Percentiles rank a stretch among this genome's conserved stretches.
Conservation (phyloP, 169 alveolate species). For the Babesia bigemina region DNA sequence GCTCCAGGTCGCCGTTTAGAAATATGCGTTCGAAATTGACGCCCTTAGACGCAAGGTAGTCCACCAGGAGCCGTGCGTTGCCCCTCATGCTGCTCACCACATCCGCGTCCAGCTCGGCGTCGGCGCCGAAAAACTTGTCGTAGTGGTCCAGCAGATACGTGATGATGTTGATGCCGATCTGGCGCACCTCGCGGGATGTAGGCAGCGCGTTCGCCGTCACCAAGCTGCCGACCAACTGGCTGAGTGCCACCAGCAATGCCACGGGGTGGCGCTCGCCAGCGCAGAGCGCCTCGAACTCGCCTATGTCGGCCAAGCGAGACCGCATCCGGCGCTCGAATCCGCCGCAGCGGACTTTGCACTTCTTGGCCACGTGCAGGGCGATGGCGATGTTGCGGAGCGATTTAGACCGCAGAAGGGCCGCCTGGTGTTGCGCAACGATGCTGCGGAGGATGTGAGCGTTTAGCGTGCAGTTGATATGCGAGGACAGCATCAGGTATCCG, state of each 20-base stretch:
- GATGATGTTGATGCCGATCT: slow-evolving; percentile 5
- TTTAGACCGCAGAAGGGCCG: slow-evolving; percentile 5
- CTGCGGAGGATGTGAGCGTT: slow-evolving; percentile 41
- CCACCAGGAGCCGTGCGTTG: slow-evolving; percentile 12
- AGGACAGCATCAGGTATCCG: slow-evolving; percentile 26
- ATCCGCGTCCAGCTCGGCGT: not conserved
- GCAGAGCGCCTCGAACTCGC: slow-evolving; percentile 17
- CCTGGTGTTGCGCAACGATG: slow-evolving; percentile 12
- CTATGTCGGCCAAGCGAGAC: slow-evolving; percentile 24
- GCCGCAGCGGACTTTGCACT: slow-evolving; percentile 25
- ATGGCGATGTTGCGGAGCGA: slow-evolving; percentile 53
- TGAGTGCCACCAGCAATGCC: slow-evolving; percentile 32
- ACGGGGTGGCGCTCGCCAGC: slow-evolving; percentile 11
- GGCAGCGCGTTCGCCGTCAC: not conserved
- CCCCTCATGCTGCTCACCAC: not conserved
- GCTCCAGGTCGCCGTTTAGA: not conserved
- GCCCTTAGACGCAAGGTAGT: slow-evolving; percentile 10
- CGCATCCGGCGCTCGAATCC: not conserved
- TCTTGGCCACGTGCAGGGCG: slow-evolving; percentile 33
- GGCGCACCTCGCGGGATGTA: not conserved
- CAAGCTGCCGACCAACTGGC: slow-evolving; percentile 28
- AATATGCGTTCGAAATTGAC: not conserved
- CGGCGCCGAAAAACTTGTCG: not conserved
- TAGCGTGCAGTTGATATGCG: slow-evolving; percentile 27
- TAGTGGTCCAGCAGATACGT: slow-evolving; percentile 16